A percentile compares a stretch with the other conserved stretches of the same genome.
These are phyloP conservation scores for Blepharisma stoltei DNA, from an alignment of 73 alveolate genomes.

Conservation along the genomic window DNA sequence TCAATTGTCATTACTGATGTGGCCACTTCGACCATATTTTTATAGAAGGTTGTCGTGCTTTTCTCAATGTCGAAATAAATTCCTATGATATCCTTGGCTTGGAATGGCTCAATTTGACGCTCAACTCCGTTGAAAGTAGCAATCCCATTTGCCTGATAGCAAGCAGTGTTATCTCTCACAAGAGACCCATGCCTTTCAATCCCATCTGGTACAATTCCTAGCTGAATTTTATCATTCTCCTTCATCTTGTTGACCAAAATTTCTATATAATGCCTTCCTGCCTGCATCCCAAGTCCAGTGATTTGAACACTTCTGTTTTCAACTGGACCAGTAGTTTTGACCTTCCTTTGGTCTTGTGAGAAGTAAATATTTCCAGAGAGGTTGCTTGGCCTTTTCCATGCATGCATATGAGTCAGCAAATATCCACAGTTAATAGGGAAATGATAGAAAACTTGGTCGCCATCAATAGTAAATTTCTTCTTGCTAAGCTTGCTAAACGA, in stretches of 20 bases:
- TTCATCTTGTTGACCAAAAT: slow-evolving; percentile 11
- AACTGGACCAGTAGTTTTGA: slow-evolving; percentile 2
- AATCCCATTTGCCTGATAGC: slow-evolving; percentile 28
- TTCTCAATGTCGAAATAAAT: slow-evolving; percentile 7
- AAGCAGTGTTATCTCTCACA: slow-evolving; percentile 18
- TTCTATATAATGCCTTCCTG: slow-evolving; percentile 30
- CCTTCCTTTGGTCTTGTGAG: slow-evolving; percentile 29
- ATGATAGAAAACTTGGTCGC: slow-evolving; percentile 18
- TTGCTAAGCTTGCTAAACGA: slow-evolving; percentile 1
- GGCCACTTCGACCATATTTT: slow-evolving; percentile 18
- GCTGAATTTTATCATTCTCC: slow-evolving; percentile 21
- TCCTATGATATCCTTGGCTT: background rate
- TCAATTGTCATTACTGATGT: slow-evolving; percentile 1
- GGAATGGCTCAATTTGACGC: background rate
- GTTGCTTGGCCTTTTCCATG: background rate
- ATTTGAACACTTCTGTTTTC: slow-evolving; percentile 1
- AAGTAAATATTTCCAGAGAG: background rate
- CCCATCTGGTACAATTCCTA: slow-evolving; percentile 12
- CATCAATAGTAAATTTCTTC: slow-evolving; percentile 13
- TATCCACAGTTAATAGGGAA: slow-evolving; percentile 31
- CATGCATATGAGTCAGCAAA: slow-evolving; percentile 22
- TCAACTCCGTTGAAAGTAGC: background rate
- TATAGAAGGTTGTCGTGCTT: background rate
- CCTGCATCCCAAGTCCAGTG: slow-evolving; percentile 19
- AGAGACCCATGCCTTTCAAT: slow-evolving; percentile 16